Percentiles rank a stretch among this genome's conserved stretches.
These are phyloP conservation scores for Colletotrichum tamarilloi DNA, from an alignment of 2,329 filamentous ascomycete species.

Conservation along the genomic window DNA sequence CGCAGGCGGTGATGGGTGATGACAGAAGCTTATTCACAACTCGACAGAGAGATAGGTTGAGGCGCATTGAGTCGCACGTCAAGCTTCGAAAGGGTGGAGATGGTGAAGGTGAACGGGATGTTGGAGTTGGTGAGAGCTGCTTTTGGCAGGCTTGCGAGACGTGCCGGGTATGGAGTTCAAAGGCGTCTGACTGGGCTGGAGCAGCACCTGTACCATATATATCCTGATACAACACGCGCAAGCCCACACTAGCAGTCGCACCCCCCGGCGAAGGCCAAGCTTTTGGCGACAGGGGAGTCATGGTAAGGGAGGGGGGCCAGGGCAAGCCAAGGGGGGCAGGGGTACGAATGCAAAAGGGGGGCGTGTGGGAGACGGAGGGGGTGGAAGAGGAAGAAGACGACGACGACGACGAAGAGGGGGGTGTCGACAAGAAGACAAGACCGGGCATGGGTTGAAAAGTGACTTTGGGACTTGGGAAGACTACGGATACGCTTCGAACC, in stretches of 20 bases:
- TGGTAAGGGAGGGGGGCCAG: conserved; percentile 20
- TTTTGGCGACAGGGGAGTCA: conserved; percentile 32
- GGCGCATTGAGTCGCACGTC: conserved; percentile 33
- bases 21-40: conserved; percentile 32
- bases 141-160: conserved; percentile 43
- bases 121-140: conserved; percentile 26
- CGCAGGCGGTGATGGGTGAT: conserved; percentile 8
- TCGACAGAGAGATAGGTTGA: conserved; percentile 22
- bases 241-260: conserved; percentile 31
- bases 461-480: conserved; percentile 18
- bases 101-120: conserved; percentile 7
- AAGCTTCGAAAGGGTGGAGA: conserved; percentile 30
- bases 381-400: background rate
- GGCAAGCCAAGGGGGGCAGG: background rate
- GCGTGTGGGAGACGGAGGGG: background rate
- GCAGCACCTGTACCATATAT: conserved; percentile 39
- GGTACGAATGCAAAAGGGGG: background rate
- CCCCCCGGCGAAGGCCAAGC: conserved; percentile 31
- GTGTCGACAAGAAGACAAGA: background rate
- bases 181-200: conserved; percentile 30
- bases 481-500: background rate
- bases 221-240: conserved; percentile 39
- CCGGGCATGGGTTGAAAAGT: conserved; percentile 1
- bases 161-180: conserved; percentile 39
- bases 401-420: background rate